Evolutionary conservation across 225 moss, liverwort and hornwort genomes (phyloP).

Genomic region (Marchantia polymorpha): DNA sequence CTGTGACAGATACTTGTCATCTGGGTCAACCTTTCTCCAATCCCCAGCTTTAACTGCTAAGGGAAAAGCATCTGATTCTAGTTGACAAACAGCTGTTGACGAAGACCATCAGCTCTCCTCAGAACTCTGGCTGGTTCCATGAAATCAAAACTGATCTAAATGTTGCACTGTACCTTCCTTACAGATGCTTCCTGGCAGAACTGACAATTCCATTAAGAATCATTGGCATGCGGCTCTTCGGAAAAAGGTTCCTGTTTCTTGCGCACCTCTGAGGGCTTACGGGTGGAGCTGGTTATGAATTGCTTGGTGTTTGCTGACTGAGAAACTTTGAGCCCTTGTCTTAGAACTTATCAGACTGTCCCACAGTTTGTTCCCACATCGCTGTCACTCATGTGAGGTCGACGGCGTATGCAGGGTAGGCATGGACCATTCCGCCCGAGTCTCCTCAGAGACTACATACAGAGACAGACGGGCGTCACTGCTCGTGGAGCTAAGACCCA

Average conservation of each 20-base stretch:
- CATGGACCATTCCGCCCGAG: constrained; percentile 54
- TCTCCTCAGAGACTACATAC: constrained; percentile 51
- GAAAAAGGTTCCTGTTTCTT: constrained; percentile 44
- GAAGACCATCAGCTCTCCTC: too few species aligned
- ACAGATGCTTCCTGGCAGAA: constrained; percentile 74
- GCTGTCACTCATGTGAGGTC: not conserved
- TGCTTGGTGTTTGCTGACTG: not conserved
- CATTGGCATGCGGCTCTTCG: constrained; percentile 69
- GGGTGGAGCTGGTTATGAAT: not conserved
- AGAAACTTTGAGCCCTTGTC: not conserved
- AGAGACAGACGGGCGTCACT: constrained; percentile 34
- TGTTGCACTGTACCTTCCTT: not conserved
- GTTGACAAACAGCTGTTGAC: too few species aligned
- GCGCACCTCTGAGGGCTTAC: not conserved
- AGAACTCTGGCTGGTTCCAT: not conserved
- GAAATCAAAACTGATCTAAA: not conserved
- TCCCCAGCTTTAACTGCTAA: too few species aligned
- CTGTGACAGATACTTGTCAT: too few species aligned
- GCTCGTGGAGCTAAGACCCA: not conserved
- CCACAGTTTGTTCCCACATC: not conserved
- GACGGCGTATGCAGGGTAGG: constrained; percentile 42
- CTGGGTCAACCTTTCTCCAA: too few species aligned
- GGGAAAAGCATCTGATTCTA: too few species aligned
- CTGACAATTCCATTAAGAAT: constrained; percentile 68
- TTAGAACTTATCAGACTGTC: not conserved